Conservation (phyloP, 2,329 filamentous ascomycete genomes). For the Pezizomycotina sp. region DNA sequence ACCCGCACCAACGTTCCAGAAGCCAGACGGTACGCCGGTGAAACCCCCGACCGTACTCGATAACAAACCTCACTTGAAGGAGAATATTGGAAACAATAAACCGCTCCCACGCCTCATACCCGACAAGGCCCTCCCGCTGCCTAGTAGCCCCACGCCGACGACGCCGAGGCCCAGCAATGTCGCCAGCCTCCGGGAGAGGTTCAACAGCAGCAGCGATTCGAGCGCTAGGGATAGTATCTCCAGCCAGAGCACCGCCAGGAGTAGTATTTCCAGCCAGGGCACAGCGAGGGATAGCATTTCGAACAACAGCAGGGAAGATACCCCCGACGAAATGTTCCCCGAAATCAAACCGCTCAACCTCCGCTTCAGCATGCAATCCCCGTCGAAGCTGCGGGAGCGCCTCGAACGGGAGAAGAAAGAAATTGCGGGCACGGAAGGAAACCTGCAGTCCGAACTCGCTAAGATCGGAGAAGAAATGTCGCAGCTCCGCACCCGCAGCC, state of each 20-base stretch:
- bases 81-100: constrained; percentile 5
- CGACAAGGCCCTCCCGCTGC: not conserved
- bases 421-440: constrained; percentile 51
- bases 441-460: constrained; percentile 57
- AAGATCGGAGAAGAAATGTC: constrained; percentile 55
- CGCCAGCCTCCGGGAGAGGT: no score
- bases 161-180: constrained; percentile 5
- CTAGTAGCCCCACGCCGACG: not conserved
- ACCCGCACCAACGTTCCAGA: constrained; percentile 1
- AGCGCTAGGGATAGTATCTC: no score
- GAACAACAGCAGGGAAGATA: no score
- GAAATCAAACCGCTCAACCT: constrained; percentile 29
- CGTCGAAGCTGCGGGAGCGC: constrained; percentile 66
- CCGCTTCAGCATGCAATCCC: constrained; percentile 51
- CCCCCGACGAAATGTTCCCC: constrained; percentile 26
- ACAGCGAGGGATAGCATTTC: constrained; percentile 27
- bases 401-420: constrained; percentile 65
- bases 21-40: not conserved
- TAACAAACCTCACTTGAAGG: not conserved
- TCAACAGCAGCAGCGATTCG: constrained; percentile 27
- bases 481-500: constrained; percentile 12
- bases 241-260: no score
- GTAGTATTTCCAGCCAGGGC: no score
- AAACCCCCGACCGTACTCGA: constrained; percentile 7
- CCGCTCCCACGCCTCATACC: constrained; percentile 10